Base-by-base conservation (phyloP, 2,329 filamentous ascomycete species). In the Aureobasidium uvarum region DNA sequence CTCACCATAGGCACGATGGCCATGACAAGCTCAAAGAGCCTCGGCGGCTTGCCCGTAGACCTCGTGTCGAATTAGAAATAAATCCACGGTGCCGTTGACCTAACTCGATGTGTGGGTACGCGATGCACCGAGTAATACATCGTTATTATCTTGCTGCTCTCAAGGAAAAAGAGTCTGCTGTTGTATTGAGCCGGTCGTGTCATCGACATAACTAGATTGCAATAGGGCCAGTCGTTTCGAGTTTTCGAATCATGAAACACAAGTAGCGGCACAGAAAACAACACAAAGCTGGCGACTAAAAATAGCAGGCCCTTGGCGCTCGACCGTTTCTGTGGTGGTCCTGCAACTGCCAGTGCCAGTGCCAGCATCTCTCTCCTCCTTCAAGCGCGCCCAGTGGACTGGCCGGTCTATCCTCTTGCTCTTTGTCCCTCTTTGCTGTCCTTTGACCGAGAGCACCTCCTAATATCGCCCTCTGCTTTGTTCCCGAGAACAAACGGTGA, bases 51-150 rank as follows among this genome's bases (percentile, higher is more conserved):
- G 55, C 39, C 55, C 55, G 41, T 18, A 36, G 6, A 36, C n/a
- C 43, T 38, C 56, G 56, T 60, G 56, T 60, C 28, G 56, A 38
- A 60, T 60, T 60, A 60, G 56, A 48, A 60, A 60, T 60, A 36
- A 46, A 38, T 38, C 41, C 13, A 41, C 38, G 39, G 31, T 60
- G 28, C 56, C 56, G 56, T 60, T 60, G 56, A 23, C 52, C 52
- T 56, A 54, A 56, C 36, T 56, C n/a, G 56, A 46, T 38, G 31
- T 41, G 43, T 48, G 28, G 43, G 41, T 48, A 60, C 41, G 13
- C 56, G 43, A 13, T 38, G 43, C 38, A 3, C 18, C 23, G 14
- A 5, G 54, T 41, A 5, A 38, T 41, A 31, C 54, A 56, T 58
- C 38, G 13, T 36, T 14, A 38, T 60, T 48, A 60, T 48, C 11